Conservation (phyloP, 2,329 filamentous ascomycete genomes). For the Falciphora oryzae region DNA sequence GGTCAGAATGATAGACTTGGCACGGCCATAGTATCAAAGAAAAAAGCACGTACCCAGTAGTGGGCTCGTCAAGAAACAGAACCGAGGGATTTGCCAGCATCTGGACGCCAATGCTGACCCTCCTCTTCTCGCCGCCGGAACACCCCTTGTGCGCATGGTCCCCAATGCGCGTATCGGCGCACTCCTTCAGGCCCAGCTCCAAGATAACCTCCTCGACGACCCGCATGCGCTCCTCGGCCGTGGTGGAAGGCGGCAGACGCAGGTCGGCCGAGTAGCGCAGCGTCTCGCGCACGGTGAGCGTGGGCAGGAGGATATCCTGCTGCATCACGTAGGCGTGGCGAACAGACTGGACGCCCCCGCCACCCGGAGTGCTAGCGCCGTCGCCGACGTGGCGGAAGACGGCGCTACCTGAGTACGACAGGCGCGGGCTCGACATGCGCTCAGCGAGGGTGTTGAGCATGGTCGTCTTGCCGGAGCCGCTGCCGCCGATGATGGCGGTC, state of each 20-base stretch:
- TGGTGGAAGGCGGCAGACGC: constrained; percentile 58
- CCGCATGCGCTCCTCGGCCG: constrained; percentile 52
- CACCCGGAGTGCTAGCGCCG: constrained; percentile 14
- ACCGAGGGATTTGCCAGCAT: constrained; percentile 74
- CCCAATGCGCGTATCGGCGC: constrained; percentile 68
- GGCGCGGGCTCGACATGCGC: constrained; percentile 43
- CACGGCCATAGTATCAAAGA: too few relatives aligned
- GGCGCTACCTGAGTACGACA: constrained; percentile 47
- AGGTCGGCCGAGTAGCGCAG: constrained; percentile 67
- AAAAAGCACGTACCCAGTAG: constrained; percentile 45
- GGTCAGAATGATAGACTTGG: background rate
- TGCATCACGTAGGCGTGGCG: constrained; percentile 59
- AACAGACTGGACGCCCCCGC: constrained; percentile 40
- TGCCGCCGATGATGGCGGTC: constrained; percentile 77
- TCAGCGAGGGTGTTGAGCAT: constrained; percentile 69
- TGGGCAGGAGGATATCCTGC: constrained; percentile 67
- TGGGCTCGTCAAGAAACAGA: constrained; percentile 73
- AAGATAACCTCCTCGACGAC: constrained; percentile 73
- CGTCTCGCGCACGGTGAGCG: constrained; percentile 70
- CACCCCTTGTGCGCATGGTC: constrained; percentile 64
- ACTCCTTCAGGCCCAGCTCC: constrained; percentile 71
- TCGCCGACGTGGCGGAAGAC: constrained; percentile 46
- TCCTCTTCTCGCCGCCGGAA: constrained; percentile 71
- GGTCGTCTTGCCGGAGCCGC: constrained; percentile 78
- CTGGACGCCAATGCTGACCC: constrained; percentile 73